phyloP scores from a whole-genome alignment of 306 rosid genomes.

The Sphenostylis stenocarpa region DNA sequence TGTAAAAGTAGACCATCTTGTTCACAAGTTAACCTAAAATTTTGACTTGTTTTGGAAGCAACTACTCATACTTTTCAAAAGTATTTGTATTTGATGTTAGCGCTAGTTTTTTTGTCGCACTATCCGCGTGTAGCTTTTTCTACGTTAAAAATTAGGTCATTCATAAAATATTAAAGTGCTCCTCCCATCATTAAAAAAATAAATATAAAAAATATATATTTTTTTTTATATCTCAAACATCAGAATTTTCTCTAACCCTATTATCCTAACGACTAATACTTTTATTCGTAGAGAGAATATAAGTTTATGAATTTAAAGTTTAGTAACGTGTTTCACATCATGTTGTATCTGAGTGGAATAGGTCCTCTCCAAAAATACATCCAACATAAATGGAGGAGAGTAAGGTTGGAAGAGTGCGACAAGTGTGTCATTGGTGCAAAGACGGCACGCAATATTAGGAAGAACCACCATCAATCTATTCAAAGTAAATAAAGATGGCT shows the following conservation, averaged over 20 bases:
- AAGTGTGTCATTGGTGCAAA: slow-evolving; percentile 9
- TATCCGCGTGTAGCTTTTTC: background rate
- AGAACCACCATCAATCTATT: background rate
- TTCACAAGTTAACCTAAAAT: background rate
- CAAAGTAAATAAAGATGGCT: background rate
- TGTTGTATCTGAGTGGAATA: too few relatives aligned
- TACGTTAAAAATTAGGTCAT: background rate
- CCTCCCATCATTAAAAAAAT: background rate
- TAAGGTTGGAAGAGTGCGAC: background rate
- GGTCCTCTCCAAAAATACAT: background rate
- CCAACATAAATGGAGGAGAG: background rate
- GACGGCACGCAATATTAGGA: slow-evolving; percentile 34
- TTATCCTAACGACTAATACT: too few relatives aligned
- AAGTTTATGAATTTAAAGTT: too few relatives aligned
- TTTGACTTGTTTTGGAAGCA: background rate
- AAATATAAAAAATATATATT: too few relatives aligned
- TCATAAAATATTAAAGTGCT: background rate
- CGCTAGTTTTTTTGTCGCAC: background rate
- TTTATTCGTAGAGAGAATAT: too few relatives aligned
- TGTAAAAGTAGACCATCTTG: background rate
- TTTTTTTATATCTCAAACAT: too few relatives aligned
- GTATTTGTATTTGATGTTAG: background rate
- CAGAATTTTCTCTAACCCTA: too few relatives aligned
- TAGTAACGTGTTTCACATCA: too few relatives aligned
- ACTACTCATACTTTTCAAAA: background rate